Conservation (phyloP, 106 monocot genomes). For the Chionographis japonica region DNA sequence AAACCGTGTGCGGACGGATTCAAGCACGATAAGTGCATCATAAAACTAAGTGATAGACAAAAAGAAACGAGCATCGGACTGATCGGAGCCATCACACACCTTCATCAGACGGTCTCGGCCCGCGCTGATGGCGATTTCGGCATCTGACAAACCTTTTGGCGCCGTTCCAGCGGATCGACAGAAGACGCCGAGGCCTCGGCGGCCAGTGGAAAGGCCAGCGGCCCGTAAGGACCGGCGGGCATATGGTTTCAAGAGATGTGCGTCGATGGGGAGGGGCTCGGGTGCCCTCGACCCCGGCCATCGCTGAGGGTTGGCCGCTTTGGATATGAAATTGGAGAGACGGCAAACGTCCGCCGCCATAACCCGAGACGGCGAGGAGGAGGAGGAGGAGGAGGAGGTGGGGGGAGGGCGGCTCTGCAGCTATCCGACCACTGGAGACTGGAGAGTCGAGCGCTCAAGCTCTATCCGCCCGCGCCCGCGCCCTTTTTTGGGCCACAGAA, state of each 20-base stretch:
- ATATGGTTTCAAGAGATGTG: not conserved
- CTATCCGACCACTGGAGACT: too few species aligned
- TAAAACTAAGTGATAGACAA: not conserved
- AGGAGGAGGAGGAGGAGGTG: not conserved
- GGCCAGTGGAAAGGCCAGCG: not conserved
- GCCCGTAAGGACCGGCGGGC: not conserved
- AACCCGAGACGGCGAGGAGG: not conserved
- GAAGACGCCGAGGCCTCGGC: slow-evolving; percentile 4
- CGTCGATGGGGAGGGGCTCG: not conserved
- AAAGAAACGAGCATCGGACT: not conserved
- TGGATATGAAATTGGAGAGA: not conserved
- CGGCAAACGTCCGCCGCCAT: not conserved
- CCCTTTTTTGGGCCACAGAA: too few species aligned
- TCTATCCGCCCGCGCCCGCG: too few species aligned
- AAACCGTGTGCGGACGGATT: too few species aligned
- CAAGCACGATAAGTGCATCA: too few species aligned
- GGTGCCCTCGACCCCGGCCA: not conserved
- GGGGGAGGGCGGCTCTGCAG: too few species aligned
- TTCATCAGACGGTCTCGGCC: slow-evolving; percentile 57
- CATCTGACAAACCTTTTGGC: slow-evolving; percentile 4
- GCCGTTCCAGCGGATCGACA: slow-evolving; percentile 21
- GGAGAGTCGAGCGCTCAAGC: too few species aligned
- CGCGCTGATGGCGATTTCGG: slow-evolving; percentile 2
- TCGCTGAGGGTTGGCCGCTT: not conserved
- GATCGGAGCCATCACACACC: slow-evolving; percentile 15